Conservation (phyloP, 495 filamentous ascomycete genomes). For the Podospora pseudocomata region DNA sequence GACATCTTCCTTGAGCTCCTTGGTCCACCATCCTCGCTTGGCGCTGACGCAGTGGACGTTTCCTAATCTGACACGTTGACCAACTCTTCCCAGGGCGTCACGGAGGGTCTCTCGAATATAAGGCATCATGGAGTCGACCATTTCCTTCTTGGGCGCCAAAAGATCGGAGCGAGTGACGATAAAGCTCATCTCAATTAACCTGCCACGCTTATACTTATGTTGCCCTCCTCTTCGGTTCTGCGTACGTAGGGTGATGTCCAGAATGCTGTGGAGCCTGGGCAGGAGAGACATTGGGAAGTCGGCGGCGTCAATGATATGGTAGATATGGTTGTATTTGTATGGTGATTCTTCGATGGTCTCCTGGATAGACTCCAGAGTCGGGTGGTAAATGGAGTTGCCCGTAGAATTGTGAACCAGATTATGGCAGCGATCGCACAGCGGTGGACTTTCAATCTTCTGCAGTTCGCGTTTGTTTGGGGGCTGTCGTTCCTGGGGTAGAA, state of each 20-base stretch:
- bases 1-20: conserved; percentile 77
- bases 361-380: conserved; percentile 69
- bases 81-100: conserved; percentile 59
- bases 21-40: conserved; percentile 83
- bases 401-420: conserved; percentile 67
- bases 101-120: conserved; percentile 72
- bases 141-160: conserved; percentile 70
- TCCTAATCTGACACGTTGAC: conserved; percentile 65
- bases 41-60: conserved; percentile 83
- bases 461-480: background rate
- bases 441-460: conserved; percentile 22
- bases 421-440: conserved; percentile 85
- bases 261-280: conserved; percentile 50
- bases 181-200: conserved; percentile 71
- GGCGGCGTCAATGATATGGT: conserved; percentile 95
- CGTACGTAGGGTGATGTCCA: conserved; percentile 64
- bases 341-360: conserved; percentile 83
- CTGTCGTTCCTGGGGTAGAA: conserved; percentile 24
- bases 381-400: conserved; percentile 68
- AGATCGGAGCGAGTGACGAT: conserved; percentile 88
- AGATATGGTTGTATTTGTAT: conserved; percentile 84
- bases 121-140: conserved; percentile 79
- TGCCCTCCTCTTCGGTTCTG: conserved; percentile 68
- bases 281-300: conserved; percentile 94
- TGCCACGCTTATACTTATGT: conserved; percentile 58